A percentile compares a stretch with the other conserved stretches of the same genome.
These are phyloP conservation scores for Cryptosporidium sp. DNA, from an alignment of 169 alveolate genomes.

Conservation along the genomic window DNA sequence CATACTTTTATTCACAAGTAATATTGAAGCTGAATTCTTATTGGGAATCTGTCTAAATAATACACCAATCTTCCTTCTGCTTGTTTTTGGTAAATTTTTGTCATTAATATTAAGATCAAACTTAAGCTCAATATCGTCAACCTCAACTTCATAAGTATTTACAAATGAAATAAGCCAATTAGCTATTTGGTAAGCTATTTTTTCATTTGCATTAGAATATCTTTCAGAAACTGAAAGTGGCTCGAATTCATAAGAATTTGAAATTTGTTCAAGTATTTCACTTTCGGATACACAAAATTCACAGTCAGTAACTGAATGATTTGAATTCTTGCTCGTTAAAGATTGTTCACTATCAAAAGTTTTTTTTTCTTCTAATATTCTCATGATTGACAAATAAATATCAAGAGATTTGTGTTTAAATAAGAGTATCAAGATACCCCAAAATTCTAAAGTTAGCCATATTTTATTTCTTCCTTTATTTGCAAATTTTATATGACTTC, in stretches of 20 bases:
- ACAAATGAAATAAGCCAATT: conserved; percentile 50
- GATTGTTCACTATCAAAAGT: neutral
- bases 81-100: conserved; percentile 12
- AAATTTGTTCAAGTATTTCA: neutral
- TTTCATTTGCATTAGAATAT: neutral
- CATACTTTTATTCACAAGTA: conserved; percentile 28
- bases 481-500: neutral
- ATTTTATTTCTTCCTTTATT: conserved; percentile 19
- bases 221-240: conserved; percentile 4
- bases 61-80: conserved; percentile 19
- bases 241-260: neutral
- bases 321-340: neutral
- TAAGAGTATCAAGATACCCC: conserved; percentile 59
- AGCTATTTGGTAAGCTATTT: neutral
- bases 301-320: conserved; percentile 6
- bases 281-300: conserved; percentile 33
- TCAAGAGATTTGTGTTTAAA: conserved; percentile 33
- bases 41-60: conserved; percentile 28
- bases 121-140: conserved; percentile 32
- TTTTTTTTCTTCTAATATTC: conserved; percentile 24
- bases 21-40: conserved; percentile 41
- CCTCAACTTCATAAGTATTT: conserved; percentile 48
- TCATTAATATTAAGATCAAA: conserved; percentile 4
- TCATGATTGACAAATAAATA: conserved; percentile 34
- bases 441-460: conserved; percentile 57